Conservation (phyloP, 2,329 filamentous ascomycete species). For the Hymenoscyphus occultus region DNA sequence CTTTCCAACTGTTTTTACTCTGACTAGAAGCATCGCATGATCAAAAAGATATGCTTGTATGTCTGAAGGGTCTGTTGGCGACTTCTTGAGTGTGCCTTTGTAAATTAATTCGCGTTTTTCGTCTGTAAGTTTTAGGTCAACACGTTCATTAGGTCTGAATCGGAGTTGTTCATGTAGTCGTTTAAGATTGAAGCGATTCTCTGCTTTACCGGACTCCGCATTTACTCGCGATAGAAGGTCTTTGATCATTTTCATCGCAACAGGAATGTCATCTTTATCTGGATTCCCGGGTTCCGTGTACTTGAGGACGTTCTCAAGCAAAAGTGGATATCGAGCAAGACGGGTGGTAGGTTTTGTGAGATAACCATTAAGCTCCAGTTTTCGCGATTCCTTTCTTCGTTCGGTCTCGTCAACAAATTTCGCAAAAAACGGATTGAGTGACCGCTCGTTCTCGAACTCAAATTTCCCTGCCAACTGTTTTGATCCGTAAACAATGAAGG, state of each 20-base stretch:
- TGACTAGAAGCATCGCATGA: constrained; percentile 87
- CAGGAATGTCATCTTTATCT: constrained; percentile 88
- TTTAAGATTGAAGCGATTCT: constrained; percentile 95
- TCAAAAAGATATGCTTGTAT: constrained; percentile 96
- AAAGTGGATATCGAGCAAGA: constrained; percentile 86
- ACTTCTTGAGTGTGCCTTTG: constrained; percentile 92
- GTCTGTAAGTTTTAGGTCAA: constrained; percentile 91
- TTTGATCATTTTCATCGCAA: constrained; percentile 81
- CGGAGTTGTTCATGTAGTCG: constrained; percentile 88
- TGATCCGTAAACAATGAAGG: constrained; percentile 94
- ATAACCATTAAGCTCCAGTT: constrained; percentile 95
- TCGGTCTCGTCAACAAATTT: constrained; percentile 97
- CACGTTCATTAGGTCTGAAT: constrained; percentile 84
- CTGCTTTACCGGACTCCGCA: constrained; percentile 90
- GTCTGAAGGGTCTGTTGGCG: constrained; percentile 80
- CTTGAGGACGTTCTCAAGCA: constrained; percentile 89
- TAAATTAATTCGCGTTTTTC: constrained; percentile 90
- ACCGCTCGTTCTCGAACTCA: constrained; percentile 95
- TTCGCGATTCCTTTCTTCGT: constrained; percentile 90
- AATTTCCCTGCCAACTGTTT: constrained; percentile 97
- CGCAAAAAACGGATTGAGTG: constrained; percentile 77
- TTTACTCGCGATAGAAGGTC: constrained; percentile 88
- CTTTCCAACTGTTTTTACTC: constrained; percentile 89
- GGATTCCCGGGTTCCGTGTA: constrained; percentile 85
- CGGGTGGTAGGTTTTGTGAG: constrained; percentile 96